These are phyloP conservation scores for Tulasnella calospora DNA, from an alignment of 768 basidiomycete genomes.

Conservation along the genomic window DNA sequence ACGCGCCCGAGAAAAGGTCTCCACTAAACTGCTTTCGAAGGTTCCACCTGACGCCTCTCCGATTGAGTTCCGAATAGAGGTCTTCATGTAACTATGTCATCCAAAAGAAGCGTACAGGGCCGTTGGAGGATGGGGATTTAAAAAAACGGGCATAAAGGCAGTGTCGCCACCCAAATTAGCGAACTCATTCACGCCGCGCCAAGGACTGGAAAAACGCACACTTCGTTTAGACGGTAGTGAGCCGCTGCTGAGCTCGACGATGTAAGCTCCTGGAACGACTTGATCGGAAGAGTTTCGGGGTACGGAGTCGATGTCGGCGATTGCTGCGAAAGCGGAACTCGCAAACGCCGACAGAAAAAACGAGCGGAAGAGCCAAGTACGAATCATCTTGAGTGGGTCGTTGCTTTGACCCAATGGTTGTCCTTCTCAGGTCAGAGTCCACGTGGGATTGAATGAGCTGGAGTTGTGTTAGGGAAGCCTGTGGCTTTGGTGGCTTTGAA, in stretches of 20 bases:
- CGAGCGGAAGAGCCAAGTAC: neutral
- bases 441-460: neutral
- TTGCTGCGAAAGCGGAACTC: neutral
- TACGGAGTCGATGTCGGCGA: constrained; percentile 2
- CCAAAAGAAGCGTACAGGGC: neutral
- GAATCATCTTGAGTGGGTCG: neutral
- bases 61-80: constrained; percentile 12
- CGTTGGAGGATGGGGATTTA: neutral
- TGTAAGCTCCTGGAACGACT: constrained; percentile 15
- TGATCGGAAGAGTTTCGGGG: neutral
- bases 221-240: constrained; percentile 8
- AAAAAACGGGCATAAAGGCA: neutral
- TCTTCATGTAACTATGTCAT: constrained; percentile 12
- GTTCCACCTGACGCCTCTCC: constrained; percentile 11
- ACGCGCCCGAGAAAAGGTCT: constrained; percentile 10
- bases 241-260: constrained; percentile 12
- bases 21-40: neutral
- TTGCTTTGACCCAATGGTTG: neutral
- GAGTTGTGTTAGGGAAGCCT: neutral
- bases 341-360: neutral
- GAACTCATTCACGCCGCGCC: neutral
- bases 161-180: neutral
- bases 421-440: neutral
- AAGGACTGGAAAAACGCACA: neutral
- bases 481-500: no score